phyloP scores from a whole-genome alignment of 176 grass and related monocot genomes.

The Zizania latifolia region DNA sequence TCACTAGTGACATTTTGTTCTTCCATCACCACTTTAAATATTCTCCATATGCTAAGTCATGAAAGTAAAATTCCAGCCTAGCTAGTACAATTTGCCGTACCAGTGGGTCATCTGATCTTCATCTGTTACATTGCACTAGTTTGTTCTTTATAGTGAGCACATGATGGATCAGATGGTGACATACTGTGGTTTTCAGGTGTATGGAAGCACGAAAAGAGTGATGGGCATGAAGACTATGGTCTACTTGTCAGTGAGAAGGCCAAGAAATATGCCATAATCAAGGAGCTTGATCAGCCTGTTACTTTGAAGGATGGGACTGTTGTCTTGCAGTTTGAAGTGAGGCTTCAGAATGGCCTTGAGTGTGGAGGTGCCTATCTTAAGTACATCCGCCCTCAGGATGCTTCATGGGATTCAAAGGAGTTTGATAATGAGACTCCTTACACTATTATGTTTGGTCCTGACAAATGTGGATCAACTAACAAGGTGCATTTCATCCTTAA shows the following conservation, averaged over 20 bases:
- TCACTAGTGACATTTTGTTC: background rate
- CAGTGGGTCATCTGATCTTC: background rate
- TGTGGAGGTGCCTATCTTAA: slow-evolving; percentile 96
- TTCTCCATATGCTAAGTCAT: background rate
- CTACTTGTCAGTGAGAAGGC: slow-evolving; percentile 85
- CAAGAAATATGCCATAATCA: slow-evolving; percentile 88
- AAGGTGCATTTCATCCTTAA: slow-evolving; percentile 97
- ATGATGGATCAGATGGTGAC: background rate
- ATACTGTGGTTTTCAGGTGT: slow-evolving; percentile 44
- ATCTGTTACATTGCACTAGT: background rate
- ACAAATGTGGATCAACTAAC: slow-evolving; percentile 96
- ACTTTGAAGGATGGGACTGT: slow-evolving; percentile 66
- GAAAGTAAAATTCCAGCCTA: background rate
- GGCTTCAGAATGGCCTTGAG: slow-evolving; percentile 90
- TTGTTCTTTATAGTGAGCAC: background rate
- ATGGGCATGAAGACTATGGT: slow-evolving; percentile 89
- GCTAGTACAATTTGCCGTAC: background rate
- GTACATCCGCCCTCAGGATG: slow-evolving; percentile 67
- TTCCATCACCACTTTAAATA: no score
- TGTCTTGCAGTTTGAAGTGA: slow-evolving; percentile 82
- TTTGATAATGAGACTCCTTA: slow-evolving; percentile 96
- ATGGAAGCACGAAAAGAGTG: slow-evolving; percentile 89
- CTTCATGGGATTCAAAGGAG: slow-evolving; percentile 62
- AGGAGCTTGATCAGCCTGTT: slow-evolving; percentile 67
- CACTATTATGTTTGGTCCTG: slow-evolving; percentile 97